Percentiles rank a stretch among this genome's conserved stretches.
Evolutionary conservation across 352 stramenopile species (phyloP).

Genomic region (Thalassiosira hispida): DNA sequence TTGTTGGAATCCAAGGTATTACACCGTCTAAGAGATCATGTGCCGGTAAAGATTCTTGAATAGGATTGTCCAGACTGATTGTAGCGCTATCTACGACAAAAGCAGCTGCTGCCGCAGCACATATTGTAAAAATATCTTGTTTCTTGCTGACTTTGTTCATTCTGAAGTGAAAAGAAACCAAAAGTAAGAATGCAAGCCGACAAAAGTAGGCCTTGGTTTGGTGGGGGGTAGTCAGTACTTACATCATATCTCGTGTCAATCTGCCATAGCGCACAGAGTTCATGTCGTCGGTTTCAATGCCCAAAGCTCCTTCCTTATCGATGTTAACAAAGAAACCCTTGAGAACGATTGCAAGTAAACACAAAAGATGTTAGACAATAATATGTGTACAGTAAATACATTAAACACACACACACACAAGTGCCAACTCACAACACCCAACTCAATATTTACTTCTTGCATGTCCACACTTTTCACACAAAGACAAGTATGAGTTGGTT

Average conservation of each 20-base stretch:
- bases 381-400: too few species aligned
- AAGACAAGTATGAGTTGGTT: too few species aligned
- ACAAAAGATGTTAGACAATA: too few species aligned
- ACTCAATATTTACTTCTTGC: too few species aligned
- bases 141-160: slow-evolving; percentile 9
- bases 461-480: too few species aligned
- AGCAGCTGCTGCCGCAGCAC: slow-evolving; percentile 8
- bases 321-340: slow-evolving; percentile 42
- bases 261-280: neutral
- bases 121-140: slow-evolving; percentile 27
- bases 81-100: neutral
- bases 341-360: too few species aligned
- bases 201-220: too few species aligned
- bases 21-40: neutral
- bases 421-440: too few species aligned
- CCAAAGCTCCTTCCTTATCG: slow-evolving; percentile 28
- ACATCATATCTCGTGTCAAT: neutral
- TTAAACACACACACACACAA: too few species aligned
- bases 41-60: neutral
- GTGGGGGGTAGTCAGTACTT: neutral
- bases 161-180: too few species aligned
- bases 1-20: neutral
- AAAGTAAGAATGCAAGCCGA: too few species aligned
- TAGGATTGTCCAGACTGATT: neutral
- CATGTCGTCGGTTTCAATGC: neutral